These are phyloP conservation scores for Epichloe sibirici DNA, from an alignment of 2,329 filamentous ascomycete genomes.

Conservation along the genomic window DNA sequence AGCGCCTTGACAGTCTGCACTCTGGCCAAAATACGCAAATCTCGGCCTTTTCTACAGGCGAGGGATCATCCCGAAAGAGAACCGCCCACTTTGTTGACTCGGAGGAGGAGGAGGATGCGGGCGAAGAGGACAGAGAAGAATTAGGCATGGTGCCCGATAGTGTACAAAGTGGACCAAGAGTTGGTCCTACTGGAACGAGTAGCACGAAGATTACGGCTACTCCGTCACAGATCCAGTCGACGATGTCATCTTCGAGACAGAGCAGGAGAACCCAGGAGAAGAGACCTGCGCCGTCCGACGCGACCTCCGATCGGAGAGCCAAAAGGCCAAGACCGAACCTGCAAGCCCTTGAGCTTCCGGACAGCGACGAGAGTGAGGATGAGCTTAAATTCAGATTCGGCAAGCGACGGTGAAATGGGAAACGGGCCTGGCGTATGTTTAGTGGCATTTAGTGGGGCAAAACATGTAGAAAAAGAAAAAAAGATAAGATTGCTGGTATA, in stretches of 20 bases:
- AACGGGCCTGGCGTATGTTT: neutral
- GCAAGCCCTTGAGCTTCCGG: slow-evolving; percentile 21
- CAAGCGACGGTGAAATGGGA: slow-evolving; percentile 27
- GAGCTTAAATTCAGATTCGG: slow-evolving; percentile 45
- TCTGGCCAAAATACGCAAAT: neutral
- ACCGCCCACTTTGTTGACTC: slow-evolving; percentile 18
- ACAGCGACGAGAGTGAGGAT: slow-evolving; percentile 41
- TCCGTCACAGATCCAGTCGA: slow-evolving; percentile 17
- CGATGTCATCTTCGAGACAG: slow-evolving; percentile 18
- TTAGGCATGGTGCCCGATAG: neutral
- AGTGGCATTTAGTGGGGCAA: neutral
- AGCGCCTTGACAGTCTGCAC: slow-evolving; percentile 4
- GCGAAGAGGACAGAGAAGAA: slow-evolving; percentile 8
- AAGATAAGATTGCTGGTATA: neutral
- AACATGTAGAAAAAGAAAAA: neutral
- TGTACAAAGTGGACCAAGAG: neutral
- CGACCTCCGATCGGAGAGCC: slow-evolving; percentile 17
- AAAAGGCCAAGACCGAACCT: slow-evolving; percentile 23
- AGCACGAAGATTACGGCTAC: slow-evolving; percentile 12
- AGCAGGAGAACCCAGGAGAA: slow-evolving; percentile 17
- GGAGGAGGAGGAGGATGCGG: slow-evolving; percentile 19
- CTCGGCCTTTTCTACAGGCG: neutral
- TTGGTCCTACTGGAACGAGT: slow-evolving; percentile 12
- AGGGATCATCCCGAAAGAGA: slow-evolving; percentile 9
- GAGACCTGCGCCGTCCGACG: slow-evolving; percentile 18